A percentile compares a stretch with the other conserved stretches of the same genome.
Evolutionary conservation across 768 basidiomycete species (phyloP).

Genomic region (Boletus vinaceobasis): DNA sequence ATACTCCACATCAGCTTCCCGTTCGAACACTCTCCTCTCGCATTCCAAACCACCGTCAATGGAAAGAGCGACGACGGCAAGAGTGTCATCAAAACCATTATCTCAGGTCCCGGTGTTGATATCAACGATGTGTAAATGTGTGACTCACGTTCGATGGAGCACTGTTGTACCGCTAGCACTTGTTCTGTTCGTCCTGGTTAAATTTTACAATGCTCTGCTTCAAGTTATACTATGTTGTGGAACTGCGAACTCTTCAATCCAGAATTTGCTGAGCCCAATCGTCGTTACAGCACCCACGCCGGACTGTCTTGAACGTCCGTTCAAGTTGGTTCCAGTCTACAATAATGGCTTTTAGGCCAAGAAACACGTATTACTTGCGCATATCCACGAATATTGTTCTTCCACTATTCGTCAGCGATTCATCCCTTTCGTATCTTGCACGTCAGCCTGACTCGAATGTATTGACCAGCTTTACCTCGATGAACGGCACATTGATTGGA

Average conservation of each 20-base stretch:
- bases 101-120: conserved; percentile 71
- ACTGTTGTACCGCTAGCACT: neutral
- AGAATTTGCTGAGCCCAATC: neutral
- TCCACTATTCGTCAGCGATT: conserved; percentile 67
- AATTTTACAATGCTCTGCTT: neutral
- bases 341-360: conserved; percentile 60
- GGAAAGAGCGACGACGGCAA: conserved; percentile 87
- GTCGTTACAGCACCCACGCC: neutral
- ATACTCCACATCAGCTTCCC: conserved; percentile 44
- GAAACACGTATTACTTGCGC: conserved; percentile 82
- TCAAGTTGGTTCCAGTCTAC: neutral
- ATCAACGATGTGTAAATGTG: conserved; percentile 36
- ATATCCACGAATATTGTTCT: conserved; percentile 69
- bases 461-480: conserved; percentile 72
- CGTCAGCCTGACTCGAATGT: conserved; percentile 6
- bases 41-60: conserved; percentile 75
- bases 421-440: neutral
- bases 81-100: conserved; percentile 85
- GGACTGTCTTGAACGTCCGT: neutral
- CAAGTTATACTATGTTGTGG: neutral
- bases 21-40: conserved; percentile 73
- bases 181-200: neutral
- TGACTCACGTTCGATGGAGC: neutral
- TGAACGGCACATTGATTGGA: conserved; percentile 85
- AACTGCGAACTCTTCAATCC: neutral